These are phyloP conservation scores for Salvia hispanica DNA, from an alignment of 257 asterid genomes.

Conservation along the genomic window DNA sequence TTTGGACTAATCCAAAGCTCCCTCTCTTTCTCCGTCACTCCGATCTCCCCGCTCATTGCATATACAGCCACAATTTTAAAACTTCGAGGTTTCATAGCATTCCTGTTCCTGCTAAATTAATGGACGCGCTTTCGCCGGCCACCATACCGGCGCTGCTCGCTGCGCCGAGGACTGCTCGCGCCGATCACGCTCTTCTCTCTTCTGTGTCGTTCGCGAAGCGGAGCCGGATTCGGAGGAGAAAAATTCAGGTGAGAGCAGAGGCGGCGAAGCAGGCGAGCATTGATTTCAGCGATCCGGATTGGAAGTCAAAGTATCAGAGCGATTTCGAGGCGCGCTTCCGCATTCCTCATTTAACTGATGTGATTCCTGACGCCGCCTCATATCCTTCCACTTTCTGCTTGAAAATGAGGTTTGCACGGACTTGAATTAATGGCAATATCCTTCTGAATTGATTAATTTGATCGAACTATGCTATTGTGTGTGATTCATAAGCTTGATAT, in stretches of 20 bases:
- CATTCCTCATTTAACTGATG: slow-evolving; percentile 77
- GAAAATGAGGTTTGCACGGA: slow-evolving; percentile 61
- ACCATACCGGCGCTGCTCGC: slow-evolving; percentile 47
- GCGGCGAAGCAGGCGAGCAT: slow-evolving; percentile 38
- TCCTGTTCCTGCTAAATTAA: slow-evolving; percentile 22
- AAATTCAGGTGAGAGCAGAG: slow-evolving; percentile 39
- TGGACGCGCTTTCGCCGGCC: slow-evolving; percentile 74
- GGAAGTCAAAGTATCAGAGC: slow-evolving; percentile 74
- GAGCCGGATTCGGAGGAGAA: slow-evolving; percentile 26
- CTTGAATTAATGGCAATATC: neutral
- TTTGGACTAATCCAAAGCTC: neutral
- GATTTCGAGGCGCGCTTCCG: slow-evolving; percentile 78
- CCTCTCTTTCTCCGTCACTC: slow-evolving; percentile 68
- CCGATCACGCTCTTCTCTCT: slow-evolving; percentile 34
- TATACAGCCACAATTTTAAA: neutral
- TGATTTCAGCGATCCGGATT: slow-evolving; percentile 79
- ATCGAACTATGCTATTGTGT: neutral
- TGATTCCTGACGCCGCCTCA: slow-evolving; percentile 59
- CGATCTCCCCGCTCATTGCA: slow-evolving; percentile 30
- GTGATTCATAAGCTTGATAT: slow-evolving; percentile 11
- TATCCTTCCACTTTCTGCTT: slow-evolving; percentile 88
- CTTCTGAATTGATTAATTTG: neutral
- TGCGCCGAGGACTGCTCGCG: slow-evolving; percentile 29
- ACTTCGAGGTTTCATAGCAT: neutral
- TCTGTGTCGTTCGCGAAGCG: slow-evolving; percentile 21